phyloP scores from a whole-genome alignment of 1,284 basidiomycete genomes.

The Microbotryum violaceum region DNA sequence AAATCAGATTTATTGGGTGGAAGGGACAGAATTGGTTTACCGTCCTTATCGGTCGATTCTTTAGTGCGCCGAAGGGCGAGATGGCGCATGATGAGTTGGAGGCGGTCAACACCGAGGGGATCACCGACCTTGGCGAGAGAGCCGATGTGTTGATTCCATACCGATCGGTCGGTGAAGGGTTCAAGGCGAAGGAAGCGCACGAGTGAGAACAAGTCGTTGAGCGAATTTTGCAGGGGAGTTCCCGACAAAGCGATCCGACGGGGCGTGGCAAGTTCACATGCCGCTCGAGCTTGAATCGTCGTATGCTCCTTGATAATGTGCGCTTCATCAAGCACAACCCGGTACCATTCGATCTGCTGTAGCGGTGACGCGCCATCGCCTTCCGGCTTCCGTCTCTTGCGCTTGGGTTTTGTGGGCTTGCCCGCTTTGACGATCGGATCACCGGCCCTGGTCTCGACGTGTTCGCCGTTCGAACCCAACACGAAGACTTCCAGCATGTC shows the following conservation, averaged over 20 bases:
- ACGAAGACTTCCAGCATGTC: conserved; percentile 54
- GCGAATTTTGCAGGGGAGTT: conserved; percentile 96
- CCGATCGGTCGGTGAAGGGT: conserved; percentile 84
- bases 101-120: conserved; percentile 79
- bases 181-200: conserved; percentile 89
- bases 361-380: conserved; percentile 51
- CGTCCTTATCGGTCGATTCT: conserved; percentile 72
- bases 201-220: conserved; percentile 94
- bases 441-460: conserved; percentile 49
- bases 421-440: conserved; percentile 46
- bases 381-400: conserved; percentile 45
- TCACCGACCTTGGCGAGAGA: conserved; percentile 86
- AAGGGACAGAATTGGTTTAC: conserved; percentile 72
- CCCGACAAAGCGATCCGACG: conserved; percentile 90
- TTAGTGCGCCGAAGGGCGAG: conserved; percentile 95
- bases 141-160: conserved; percentile 90
- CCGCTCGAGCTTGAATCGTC: conserved; percentile 88
- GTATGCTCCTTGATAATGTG: conserved; percentile 94
- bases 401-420: conserved; percentile 41
- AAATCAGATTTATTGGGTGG: conserved; percentile 82
- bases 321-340: conserved; percentile 95
- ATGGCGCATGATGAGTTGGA: conserved; percentile 95
- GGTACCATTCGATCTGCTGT: conserved; percentile 94
- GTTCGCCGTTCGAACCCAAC: conserved; percentile 57
- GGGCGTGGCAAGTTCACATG: conserved; percentile 88